Conservation (phyloP, 2,329 filamentous ascomycete species). For the Didymella lethalis region DNA sequence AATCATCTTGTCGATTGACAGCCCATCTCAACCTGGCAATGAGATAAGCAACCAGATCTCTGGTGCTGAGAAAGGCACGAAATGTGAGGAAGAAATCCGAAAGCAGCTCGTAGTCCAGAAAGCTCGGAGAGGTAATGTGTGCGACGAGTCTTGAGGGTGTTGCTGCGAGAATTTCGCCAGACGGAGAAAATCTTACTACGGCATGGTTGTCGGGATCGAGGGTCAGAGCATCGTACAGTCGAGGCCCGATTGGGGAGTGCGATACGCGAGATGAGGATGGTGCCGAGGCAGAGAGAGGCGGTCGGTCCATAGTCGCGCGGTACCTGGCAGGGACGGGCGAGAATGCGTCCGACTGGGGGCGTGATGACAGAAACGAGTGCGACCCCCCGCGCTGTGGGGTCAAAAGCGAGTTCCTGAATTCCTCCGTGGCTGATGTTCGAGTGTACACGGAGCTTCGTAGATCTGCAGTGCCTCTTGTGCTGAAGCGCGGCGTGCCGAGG, state of each 20-base stretch:
- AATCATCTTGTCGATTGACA: slow-evolving; percentile 78
- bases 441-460: slow-evolving; percentile 82
- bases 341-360: slow-evolving; percentile 50
- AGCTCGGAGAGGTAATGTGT: slow-evolving; percentile 94
- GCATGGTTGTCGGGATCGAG: slow-evolving; percentile 81
- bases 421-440: slow-evolving; percentile 71
- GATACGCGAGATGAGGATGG: slow-evolving; percentile 49
- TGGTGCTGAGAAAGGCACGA: slow-evolving; percentile 80
- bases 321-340: slow-evolving; percentile 45
- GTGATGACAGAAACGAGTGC: slow-evolving; percentile 48
- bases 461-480: slow-evolving; percentile 75
- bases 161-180: slow-evolving; percentile 82
- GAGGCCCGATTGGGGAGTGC: slow-evolving; percentile 59
- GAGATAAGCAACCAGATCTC: slow-evolving; percentile 81
- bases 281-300: slow-evolving; percentile 43
- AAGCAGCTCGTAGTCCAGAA: slow-evolving; percentile 94
- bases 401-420: slow-evolving; percentile 68
- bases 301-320: slow-evolving; percentile 48
- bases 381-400: slow-evolving; percentile 51
- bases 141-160: slow-evolving; percentile 90
- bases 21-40: slow-evolving; percentile 89
- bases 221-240: slow-evolving; percentile 83
- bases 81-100: slow-evolving; percentile 99
- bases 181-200: slow-evolving; percentile 82
- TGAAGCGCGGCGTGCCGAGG: slow-evolving; percentile 83